Percentiles rank a stretch among this genome's conserved stretches.
These are phyloP conservation scores for Austroboletus festivus DNA, from an alignment of 768 basidiomycete genomes.

Conservation along the genomic window DNA sequence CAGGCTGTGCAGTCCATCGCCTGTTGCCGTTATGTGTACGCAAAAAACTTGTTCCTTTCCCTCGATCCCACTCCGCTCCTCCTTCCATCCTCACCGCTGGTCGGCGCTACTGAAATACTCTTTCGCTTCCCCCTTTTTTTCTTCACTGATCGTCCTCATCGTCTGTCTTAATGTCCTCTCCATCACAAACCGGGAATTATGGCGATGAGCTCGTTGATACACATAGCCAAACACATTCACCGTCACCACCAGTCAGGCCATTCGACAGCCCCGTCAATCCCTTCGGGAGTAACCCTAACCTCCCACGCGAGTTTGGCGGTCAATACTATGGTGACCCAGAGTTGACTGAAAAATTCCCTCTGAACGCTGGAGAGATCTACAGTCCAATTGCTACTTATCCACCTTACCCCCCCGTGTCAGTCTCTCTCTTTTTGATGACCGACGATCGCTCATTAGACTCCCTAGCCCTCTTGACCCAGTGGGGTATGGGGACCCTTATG, in stretches of 20 bases:
- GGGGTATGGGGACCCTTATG: constrained; percentile 66
- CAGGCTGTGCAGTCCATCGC: constrained; percentile 35
- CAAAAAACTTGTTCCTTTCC: constrained; percentile 23
- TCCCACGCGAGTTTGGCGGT: constrained; percentile 52
- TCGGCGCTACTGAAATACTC: constrained; percentile 8
- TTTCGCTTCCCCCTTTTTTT: constrained; percentile 1
- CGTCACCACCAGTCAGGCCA: constrained; percentile 51
- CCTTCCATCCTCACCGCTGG: constrained; percentile 14
- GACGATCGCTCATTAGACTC: constrained; percentile 3
- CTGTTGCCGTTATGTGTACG: constrained; percentile 24
- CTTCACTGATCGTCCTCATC: constrained; percentile 2
- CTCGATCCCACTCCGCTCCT: constrained; percentile 6
- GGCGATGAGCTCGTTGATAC: constrained; percentile 75
- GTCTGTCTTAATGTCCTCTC: too few species aligned
- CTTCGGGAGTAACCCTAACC: constrained; percentile 56
- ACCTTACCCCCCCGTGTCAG: constrained; percentile 76
- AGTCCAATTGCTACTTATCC: constrained; percentile 54
- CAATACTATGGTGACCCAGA: constrained; percentile 60
- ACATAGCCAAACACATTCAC: constrained; percentile 55
- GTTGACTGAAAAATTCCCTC: constrained; percentile 70
- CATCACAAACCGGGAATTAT: constrained; percentile 34
- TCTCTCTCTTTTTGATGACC: constrained; percentile 10
- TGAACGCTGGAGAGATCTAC: constrained; percentile 57
- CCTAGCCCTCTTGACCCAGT: constrained; percentile 51
- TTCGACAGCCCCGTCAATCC: constrained; percentile 41